Evolutionary conservation across 495 filamentous ascomycete species (phyloP), one percentile per base, ranked within the genome.

Genomic region (Penicillium soppii): DNA sequence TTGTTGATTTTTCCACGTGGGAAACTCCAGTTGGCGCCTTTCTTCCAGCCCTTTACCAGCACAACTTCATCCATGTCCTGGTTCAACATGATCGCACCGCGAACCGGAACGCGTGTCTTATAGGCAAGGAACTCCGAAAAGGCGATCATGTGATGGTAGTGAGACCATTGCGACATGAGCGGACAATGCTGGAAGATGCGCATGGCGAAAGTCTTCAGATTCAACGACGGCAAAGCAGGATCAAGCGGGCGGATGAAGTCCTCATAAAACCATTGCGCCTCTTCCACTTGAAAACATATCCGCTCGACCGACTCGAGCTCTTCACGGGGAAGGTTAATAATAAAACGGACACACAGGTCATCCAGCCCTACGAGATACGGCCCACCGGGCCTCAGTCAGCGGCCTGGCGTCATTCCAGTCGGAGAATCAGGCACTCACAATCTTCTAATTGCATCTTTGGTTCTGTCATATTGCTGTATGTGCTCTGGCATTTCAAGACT

Each of bases 261-360:
- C 71, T 97, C 95, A 83, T 97, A 98, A 69, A 91, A 97, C 94
- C 94, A 98, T 87, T 98, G 94, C 63, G 94, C 94, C 64, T 97
- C 95, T 70, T 98, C 94, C 47, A 98, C 87, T 73, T 97, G 92
- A 69, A 98, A 98, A 70, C 91, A 96, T 63, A 97, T 91, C 55
- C 94, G 89, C 62, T 92, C 90, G 17, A 95, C 88, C 0, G 87
- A 90, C 52, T 85, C 82, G 23, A 97, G 85, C 67, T 97, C 94
- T 68, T 92, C 90, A 54, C 83, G 79, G 17, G 94, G 94, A 41
- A 96, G 79, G 71, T 97, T 97, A 63, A 97, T 89, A 60, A 98
- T 92, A 65, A 98, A 98, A 53, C 84, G 89, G 67, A 95, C 90
- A 68, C 89, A 95, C 39, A 97, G 79, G 73, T 97, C 91, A 85